phyloP scores from a whole-genome alignment of 129 eudicot genomes.

The Flaveria linearis region DNA sequence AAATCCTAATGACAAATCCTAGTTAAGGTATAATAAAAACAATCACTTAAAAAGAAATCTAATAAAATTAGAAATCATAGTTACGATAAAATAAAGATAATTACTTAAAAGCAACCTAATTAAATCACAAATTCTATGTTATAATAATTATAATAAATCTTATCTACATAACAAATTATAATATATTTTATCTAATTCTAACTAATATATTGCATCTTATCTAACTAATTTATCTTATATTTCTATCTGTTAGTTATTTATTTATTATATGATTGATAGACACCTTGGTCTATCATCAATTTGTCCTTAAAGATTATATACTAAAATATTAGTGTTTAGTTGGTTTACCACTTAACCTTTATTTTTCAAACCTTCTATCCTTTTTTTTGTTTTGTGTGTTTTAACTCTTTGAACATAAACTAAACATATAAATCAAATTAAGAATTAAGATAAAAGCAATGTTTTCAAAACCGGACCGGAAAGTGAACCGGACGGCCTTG shows the following conservation, averaged over 20 bases:
- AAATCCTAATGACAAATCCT: background rate
- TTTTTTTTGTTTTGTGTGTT: background rate
- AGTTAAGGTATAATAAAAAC: too few species aligned
- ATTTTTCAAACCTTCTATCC: background rate
- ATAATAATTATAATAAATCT: background rate
- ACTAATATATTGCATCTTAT: background rate
- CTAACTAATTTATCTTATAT: too few species aligned
- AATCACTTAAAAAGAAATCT: background rate
- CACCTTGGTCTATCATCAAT: background rate
- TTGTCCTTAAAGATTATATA: background rate
- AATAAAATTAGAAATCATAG: background rate
- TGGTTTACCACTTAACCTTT: background rate
- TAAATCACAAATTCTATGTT: background rate
- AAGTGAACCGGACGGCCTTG: too few species aligned
- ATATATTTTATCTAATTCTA: background rate
- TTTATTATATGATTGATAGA: background rate
- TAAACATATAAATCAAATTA: background rate
- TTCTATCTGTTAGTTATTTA: background rate
- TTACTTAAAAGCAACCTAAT: background rate
- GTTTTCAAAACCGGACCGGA: too few species aligned
- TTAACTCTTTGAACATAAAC: background rate
- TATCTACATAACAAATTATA: background rate
- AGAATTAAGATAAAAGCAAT: background rate
- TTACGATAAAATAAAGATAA: background rate
- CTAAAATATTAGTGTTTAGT: too few species aligned